Conservation (phyloP, 148 eudicot species). For the Hydrangea macrophylla region DNA sequence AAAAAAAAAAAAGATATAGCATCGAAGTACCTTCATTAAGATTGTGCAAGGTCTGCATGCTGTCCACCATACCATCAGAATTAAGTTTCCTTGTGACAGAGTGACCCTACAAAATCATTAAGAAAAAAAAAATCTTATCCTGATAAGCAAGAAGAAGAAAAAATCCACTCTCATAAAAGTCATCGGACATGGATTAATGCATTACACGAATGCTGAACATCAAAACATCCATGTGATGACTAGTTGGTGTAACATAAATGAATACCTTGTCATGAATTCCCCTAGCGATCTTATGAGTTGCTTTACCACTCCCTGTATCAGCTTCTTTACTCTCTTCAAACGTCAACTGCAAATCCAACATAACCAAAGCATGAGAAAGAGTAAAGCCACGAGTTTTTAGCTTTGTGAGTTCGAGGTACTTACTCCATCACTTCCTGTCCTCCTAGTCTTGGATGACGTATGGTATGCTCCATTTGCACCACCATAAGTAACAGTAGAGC, state of each 20-base stretch:
- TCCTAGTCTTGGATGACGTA: slow-evolving; percentile 56
- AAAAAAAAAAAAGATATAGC: too few relatives aligned
- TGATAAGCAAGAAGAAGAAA: background rate
- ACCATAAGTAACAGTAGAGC: slow-evolving; percentile 78
- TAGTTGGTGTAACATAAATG: too few relatives aligned
- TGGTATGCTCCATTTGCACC: slow-evolving; percentile 79
- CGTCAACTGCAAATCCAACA: slow-evolving; percentile 44
- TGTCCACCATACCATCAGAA: slow-evolving; percentile 84
- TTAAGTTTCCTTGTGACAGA: slow-evolving; percentile 72
- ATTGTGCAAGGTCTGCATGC: slow-evolving; percentile 78
- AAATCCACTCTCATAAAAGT: background rate
- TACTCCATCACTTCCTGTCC: slow-evolving; percentile 87
- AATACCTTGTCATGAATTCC: slow-evolving; percentile 80
- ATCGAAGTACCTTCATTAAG: slow-evolving; percentile 58
- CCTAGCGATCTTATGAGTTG: slow-evolving; percentile 77
- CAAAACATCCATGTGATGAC: too few relatives aligned
- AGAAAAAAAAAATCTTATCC: slow-evolving; percentile 9
- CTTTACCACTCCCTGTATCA: slow-evolving; percentile 72
- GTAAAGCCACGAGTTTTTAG: background rate
- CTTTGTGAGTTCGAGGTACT: slow-evolving; percentile 22
- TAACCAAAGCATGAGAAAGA: slow-evolving; percentile 6
- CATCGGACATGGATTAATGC: background rate
- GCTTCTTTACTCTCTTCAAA: slow-evolving; percentile 92
- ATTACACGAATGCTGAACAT: background rate
- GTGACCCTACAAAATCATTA: slow-evolving; percentile 68